These are phyloP conservation scores for Phoenix roebelenii DNA, from an alignment of 176 grass and related monocot genomes.

Conservation along the genomic window DNA sequence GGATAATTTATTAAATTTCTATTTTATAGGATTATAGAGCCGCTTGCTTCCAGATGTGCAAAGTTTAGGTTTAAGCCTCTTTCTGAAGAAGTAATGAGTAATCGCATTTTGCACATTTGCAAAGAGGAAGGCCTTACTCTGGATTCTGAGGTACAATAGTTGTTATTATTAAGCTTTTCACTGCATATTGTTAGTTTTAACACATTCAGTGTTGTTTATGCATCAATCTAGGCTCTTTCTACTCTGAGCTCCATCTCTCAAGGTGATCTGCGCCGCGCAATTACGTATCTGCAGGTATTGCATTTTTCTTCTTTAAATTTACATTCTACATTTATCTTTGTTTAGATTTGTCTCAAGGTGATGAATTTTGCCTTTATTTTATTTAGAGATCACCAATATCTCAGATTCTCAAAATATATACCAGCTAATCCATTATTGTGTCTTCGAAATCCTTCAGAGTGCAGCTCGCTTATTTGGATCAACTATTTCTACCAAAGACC, in stretches of 20 bases:
- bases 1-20: neutral
- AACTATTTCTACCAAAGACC: conserved; percentile 68
- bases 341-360: neutral
- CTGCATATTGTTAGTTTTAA: too few relatives aligned
- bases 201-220: conserved; percentile 10
- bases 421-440: too few relatives aligned
- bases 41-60: conserved; percentile 92
- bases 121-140: conserved; percentile 81
- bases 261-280: conserved; percentile 96
- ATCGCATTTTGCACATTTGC: conserved; percentile 86
- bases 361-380: too few relatives aligned
- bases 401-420: too few relatives aligned
- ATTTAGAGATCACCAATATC: too few relatives aligned
- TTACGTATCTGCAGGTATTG: conserved; percentile 91
- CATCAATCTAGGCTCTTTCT: conserved; percentile 51
- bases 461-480: conserved; percentile 91
- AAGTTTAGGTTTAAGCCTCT: conserved; percentile 99
- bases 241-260: conserved; percentile 84
- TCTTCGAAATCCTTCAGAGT: conserved; percentile 36
- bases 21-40: conserved; percentile 83
- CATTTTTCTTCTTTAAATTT: conserved; percentile 8
- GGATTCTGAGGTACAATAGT: conserved; percentile 51
- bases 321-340: conserved; percentile 13
- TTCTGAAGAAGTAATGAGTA: conserved; percentile 84
- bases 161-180: too few relatives aligned